These are phyloP conservation scores for Gastrodia elata DNA, from an alignment of 106 monocot genomes.

Conservation along the genomic window DNA sequence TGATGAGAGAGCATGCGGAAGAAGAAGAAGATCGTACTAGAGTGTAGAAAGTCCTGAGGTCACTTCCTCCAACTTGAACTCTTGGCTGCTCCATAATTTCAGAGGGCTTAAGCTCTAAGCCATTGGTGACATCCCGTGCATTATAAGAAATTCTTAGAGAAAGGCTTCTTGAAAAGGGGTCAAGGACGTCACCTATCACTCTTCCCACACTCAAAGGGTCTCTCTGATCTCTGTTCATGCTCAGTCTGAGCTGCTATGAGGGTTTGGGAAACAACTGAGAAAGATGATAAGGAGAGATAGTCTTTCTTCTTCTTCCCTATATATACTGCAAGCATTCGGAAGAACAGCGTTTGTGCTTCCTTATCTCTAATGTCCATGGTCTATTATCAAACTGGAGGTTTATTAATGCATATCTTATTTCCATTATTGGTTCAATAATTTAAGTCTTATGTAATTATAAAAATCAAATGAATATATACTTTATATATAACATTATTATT, in stretches of 20 bases:
- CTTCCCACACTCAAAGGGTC: slow-evolving; percentile 41
- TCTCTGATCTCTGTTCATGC: slow-evolving; percentile 24
- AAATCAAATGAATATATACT: too few species aligned
- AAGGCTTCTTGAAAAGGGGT: slow-evolving; percentile 33
- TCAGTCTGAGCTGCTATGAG: not conserved
- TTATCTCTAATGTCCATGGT: too few species aligned
- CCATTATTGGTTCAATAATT: too few species aligned
- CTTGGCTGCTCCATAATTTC: slow-evolving; percentile 32
- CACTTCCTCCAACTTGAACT: slow-evolving; percentile 47
- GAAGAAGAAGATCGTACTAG: slow-evolving; percentile 24
- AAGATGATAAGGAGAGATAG: not conserved
- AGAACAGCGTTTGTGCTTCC: too few species aligned
- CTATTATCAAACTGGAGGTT: too few species aligned
- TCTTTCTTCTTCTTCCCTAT: too few species aligned
- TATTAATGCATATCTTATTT: too few species aligned
- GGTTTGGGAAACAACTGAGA: not conserved
- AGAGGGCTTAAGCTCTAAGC: slow-evolving; percentile 40
- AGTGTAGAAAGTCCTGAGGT: slow-evolving; percentile 42
- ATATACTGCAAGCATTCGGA: too few species aligned
- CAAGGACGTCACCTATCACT: slow-evolving; percentile 49
- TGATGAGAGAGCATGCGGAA: not conserved
- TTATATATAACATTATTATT: too few species aligned
- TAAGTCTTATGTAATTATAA: too few species aligned
- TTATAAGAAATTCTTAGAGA: slow-evolving; percentile 23
- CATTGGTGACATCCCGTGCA: slow-evolving; percentile 41